phyloP scores from a whole-genome alignment of 495 filamentous ascomycete species.

The Aspergillus mulundensis region DNA sequence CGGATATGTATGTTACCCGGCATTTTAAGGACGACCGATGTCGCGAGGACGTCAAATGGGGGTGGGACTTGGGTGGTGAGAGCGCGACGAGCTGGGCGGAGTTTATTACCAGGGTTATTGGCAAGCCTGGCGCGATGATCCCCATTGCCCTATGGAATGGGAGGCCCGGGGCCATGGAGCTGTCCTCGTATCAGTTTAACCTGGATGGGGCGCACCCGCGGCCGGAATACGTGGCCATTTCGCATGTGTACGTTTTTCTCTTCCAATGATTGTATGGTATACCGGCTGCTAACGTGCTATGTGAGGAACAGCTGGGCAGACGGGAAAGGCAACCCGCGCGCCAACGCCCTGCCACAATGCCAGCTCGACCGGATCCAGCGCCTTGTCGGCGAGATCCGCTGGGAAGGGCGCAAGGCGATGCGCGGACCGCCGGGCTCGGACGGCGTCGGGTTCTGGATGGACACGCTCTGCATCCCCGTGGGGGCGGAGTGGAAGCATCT shows the following conservation, averaged over 20 bases:
- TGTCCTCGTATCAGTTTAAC: slow-evolving; percentile 3
- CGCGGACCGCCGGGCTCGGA: neutral
- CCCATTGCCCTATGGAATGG: slow-evolving; percentile 10
- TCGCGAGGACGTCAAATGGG: neutral
- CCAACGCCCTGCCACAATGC: slow-evolving; percentile 6
- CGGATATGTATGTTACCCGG: neutral
- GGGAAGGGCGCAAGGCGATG: slow-evolving; percentile 1
- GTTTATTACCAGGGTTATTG: neutral
- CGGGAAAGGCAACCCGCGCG: slow-evolving; percentile 7
- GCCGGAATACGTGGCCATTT: slow-evolving; percentile 8
- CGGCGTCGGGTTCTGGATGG: slow-evolving; percentile 12
- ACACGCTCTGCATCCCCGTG: slow-evolving; percentile 7
- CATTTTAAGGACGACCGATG: neutral
- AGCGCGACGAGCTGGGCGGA: slow-evolving; percentile 3
- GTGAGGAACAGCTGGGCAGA: neutral
- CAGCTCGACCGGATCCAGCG: slow-evolving; percentile 9
- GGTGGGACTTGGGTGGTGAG: slow-evolving; percentile 1
- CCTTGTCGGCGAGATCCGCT: slow-evolving; percentile 2
- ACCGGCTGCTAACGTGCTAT: too few relatives aligned
- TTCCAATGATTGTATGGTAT: too few relatives aligned
- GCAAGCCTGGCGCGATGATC: neutral
- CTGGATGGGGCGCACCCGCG: neutral
- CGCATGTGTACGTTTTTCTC: slow-evolving; percentile 12
- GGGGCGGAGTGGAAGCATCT: neutral
- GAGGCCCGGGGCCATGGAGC: neutral